Percentiles rank a stretch among this genome's conserved stretches.
Evolutionary conservation across 2,329 filamentous ascomycete species (phyloP).

Genomic region (Rhytidhysteron rufulum): DNA sequence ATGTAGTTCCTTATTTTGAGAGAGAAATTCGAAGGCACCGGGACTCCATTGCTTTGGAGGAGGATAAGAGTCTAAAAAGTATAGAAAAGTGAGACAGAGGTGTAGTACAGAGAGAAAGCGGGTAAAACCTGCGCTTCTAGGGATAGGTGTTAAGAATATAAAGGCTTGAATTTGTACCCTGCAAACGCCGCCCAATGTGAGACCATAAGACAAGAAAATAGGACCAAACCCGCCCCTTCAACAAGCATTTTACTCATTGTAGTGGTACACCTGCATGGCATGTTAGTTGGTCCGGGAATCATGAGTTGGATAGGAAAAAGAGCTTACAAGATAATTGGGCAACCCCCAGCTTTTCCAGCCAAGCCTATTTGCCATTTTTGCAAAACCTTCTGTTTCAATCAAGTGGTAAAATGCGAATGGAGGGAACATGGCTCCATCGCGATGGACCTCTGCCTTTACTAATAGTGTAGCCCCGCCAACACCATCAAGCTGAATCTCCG

Average conservation of each 20-base stretch:
- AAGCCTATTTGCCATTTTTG: slow-evolving; percentile 89
- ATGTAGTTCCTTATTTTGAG: too few relatives aligned
- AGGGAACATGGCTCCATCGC: slow-evolving; percentile 98
- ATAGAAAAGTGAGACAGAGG: too few relatives aligned
- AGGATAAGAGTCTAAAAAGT: too few relatives aligned
- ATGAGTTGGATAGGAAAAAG: slow-evolving; percentile 1
- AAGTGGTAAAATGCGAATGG: slow-evolving; percentile 94
- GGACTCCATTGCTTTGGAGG: too few relatives aligned
- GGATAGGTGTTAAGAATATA: too few relatives aligned
- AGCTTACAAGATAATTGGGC: slow-evolving; percentile 88
- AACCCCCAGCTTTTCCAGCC: slow-evolving; percentile 84
- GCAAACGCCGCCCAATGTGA: slow-evolving; percentile 4
- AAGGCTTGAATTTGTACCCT: not conserved
- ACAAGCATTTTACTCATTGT: slow-evolving; percentile 63
- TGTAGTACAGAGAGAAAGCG: too few relatives aligned
- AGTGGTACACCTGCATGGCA: slow-evolving; percentile 70
- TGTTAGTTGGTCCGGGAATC: slow-evolving; percentile 1
- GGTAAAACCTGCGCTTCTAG: too few relatives aligned
- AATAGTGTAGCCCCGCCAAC: slow-evolving; percentile 89
- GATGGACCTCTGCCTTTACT: slow-evolving; percentile 94
- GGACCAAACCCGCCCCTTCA: too few relatives aligned
- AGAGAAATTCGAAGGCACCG: too few relatives aligned
- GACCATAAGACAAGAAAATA: not conserved
- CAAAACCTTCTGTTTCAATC: slow-evolving; percentile 97
- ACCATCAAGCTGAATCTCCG: slow-evolving; percentile 77